Base-by-base conservation (phyloP, 2,329 filamentous ascomycete species). In the Lachnellula subtilissima region DNA sequence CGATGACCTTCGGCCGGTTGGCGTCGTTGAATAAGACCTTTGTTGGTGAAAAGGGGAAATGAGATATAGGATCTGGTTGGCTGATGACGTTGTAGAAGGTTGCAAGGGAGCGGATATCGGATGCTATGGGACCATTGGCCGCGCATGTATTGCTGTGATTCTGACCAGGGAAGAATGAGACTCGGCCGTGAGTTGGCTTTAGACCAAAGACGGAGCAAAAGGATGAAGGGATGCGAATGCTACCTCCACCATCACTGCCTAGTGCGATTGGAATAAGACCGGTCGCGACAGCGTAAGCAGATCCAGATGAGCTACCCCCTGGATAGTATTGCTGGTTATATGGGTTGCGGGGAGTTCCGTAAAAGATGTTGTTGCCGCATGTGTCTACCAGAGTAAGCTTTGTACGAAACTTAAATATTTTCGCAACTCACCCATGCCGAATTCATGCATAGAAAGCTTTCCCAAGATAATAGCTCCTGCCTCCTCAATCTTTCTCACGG, bases 251-350 rank as follows among this genome's bases (percentile, higher is more conserved):
- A 69, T 99, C 93, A 15, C 93, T 96, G 17, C 93, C 93, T 22
- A 97, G 75, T 3, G 92, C 91, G 37, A 86, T 61, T 25, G 84
- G 79, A 0, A 79, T 79, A 3, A 80, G 75, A 28, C 82, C 82
- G 1, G 81, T 77, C 19, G 82, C 83, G 23, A 97, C 89, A 9
- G 91, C 90, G 15, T 94, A 84, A 2, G 93, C 93, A 69, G 91
- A 96, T 15, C 94, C 94, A 46, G 93, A 93, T 1, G 93, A 97
- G 69, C 91, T 96, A 17, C 91, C 91, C 36, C 91, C 91, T 0
- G 89, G 60, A 70, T 93, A 94, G 74, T 90, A 92, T 2, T 75
- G 67, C 0, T 74, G 68, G 67, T 92, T 89, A 70, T 88, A 85
- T 0, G 89, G 89, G 64, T 93, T 93, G 15, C 78, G 76, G 0